Base-by-base conservation (phyloP, 371 early-diverging fungal species). In the Mortierella sp. region DNA sequence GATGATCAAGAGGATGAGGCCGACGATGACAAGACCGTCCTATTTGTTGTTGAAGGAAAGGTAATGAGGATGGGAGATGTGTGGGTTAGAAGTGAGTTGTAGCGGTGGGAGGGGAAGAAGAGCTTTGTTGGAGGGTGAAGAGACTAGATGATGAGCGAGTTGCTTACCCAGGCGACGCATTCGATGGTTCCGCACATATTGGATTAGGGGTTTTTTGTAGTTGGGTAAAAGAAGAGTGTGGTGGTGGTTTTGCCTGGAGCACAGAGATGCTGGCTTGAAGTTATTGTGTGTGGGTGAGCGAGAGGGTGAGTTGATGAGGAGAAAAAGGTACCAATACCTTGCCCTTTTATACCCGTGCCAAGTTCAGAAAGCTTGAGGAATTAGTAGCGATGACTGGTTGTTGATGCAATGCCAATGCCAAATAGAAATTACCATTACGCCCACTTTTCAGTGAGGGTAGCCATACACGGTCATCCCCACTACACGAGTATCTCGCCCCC, bases 11-110 rank as follows among this genome's bases (percentile, higher is more conserved):
- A 82, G 73, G 54, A 82, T 82, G n/a, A 82, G 53, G 11, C 79
- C 83, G 75, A 82, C 83, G 40, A 82, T 13, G 54, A 82, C 31
- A 44, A 82, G 70, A 61, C 83, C 83, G 64, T 82, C 83, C 83
- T 78, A 73, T 71, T 61, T 19, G 26, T n/a, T 48, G 8, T 51
- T 43, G 26, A 28, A 37, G 40, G 53, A 11, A 16, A n/a, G n/a
- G n/a, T n/a, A n/a, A n/a, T n/a, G n/a, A n/a, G n/a, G 19, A n/a
- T 43, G 21, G 34, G 10, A 28, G 51, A 37, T 21, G 13, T 5
- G 19, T 48, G 24, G 44, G 75, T 74, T 74, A 28, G 21, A 16
- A 34, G n/a, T 6, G 43, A 40, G 34, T 37, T 21, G 48, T 5
- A 26, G 21, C 24, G 8, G 2, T 2, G 1, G 4, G 24, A 16